Conservation (phyloP, 2,329 filamentous ascomycete species). For the Paradendryphiella salina region DNA sequence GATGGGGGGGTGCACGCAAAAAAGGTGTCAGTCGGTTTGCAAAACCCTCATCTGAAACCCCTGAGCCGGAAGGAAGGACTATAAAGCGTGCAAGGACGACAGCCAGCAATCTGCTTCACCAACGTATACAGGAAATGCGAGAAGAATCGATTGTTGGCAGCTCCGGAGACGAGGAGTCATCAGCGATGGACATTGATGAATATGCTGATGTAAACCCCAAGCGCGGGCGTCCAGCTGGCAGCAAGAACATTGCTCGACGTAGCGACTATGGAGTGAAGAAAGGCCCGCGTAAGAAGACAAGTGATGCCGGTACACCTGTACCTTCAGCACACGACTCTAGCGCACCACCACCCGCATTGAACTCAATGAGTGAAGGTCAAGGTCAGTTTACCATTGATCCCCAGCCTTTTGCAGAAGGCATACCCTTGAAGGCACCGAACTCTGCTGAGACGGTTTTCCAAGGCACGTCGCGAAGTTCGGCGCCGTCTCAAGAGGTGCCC, state of each 20-base stretch:
- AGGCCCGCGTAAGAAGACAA: slow-evolving; percentile 49
- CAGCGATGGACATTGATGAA: slow-evolving; percentile 37
- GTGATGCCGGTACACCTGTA: slow-evolving; percentile 25
- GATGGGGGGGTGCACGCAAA: slow-evolving; percentile 46
- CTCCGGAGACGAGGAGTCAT: slow-evolving; percentile 43
- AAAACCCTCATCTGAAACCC: slow-evolving; percentile 39
- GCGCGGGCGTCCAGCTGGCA: slow-evolving; percentile 49
- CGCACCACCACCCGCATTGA: slow-evolving; percentile 33
- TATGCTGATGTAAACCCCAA: slow-evolving; percentile 30
- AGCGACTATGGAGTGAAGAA: slow-evolving; percentile 56
- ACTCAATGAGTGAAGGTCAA: slow-evolving; percentile 46
- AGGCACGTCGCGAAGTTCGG: slow-evolving; percentile 39
- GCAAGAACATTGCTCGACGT: slow-evolving; percentile 52
- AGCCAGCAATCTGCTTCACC: slow-evolving; percentile 40
- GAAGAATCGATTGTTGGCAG: slow-evolving; percentile 48
- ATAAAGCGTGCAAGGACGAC: slow-evolving; percentile 35
- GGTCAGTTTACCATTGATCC: slow-evolving; percentile 44
- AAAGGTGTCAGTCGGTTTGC: slow-evolving; percentile 43
- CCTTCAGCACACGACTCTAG: slow-evolving; percentile 31
- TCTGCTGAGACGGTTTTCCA: slow-evolving; percentile 43
- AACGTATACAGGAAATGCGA: slow-evolving; percentile 54
- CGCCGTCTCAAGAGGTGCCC: slow-evolving; percentile 23
- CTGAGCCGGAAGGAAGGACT: slow-evolving; percentile 40
- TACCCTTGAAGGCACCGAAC: slow-evolving; percentile 30
- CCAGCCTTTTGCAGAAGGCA: slow-evolving; percentile 24